Evolutionary conservation across 2,329 filamentous ascomycete genomes (phyloP).

Genomic region (Dothideomycetidae sp.): DNA sequence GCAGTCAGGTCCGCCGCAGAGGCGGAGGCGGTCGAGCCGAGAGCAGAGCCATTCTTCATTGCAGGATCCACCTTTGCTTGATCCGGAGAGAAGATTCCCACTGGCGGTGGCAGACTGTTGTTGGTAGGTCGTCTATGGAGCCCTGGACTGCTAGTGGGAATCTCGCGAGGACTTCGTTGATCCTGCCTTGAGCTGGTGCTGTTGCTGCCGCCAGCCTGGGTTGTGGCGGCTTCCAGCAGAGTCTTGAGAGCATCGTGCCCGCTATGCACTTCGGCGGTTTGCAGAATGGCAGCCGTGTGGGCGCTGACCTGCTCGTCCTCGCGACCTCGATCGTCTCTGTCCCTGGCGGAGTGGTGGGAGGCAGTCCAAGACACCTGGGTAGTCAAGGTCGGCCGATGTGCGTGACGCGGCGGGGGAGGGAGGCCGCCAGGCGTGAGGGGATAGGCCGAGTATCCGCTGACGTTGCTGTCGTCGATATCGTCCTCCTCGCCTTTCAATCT

Average conservation of each 20-base stretch:
- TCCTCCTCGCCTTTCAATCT: constrained; percentile 39
- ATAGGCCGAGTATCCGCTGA: constrained; percentile 18
- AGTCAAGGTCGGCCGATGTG: constrained; percentile 30
- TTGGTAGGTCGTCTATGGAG: constrained; percentile 2
- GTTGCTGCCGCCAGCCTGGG: constrained; percentile 34
- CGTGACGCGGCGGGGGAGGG: constrained; percentile 43
- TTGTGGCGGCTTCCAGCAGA: constrained; percentile 66
- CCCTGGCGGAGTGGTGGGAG: constrained; percentile 14
- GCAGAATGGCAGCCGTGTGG: constrained; percentile 43
- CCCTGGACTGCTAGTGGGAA: constrained; percentile 3
- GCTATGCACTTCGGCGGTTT: constrained; percentile 62
- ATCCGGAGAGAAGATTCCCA: constrained; percentile 6
- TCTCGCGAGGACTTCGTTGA: constrained; percentile 5
- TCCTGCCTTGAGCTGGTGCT: constrained; percentile 13
- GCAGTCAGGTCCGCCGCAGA: constrained; percentile 26
- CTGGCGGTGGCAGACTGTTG: constrained; percentile 5
- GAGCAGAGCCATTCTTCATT: constrained; percentile 10
- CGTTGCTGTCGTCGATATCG: constrained; percentile 18
- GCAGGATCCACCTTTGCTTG: constrained; percentile 15
- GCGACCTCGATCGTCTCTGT: no score
- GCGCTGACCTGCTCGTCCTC: constrained; percentile 46
- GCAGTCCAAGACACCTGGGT: constrained; percentile 16
- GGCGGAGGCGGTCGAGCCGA: constrained; percentile 19
- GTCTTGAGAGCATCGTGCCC: constrained; percentile 87
- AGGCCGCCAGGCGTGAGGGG: constrained; percentile 54